Evolutionary conservation across 805 yeast genomes (phyloP).

Genomic region (Candida berthetii): DNA sequence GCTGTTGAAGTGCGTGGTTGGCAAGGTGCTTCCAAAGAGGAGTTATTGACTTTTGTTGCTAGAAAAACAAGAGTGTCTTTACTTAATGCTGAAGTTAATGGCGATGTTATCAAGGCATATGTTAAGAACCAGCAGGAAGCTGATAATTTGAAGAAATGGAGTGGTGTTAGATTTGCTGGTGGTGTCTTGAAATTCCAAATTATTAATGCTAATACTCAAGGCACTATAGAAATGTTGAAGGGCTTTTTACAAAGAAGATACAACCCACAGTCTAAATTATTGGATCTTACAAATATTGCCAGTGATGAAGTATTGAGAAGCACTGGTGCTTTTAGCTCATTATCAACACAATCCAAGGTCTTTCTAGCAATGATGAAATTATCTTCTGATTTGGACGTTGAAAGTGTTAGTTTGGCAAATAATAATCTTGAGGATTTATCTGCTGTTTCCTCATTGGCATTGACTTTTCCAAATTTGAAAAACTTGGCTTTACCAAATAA

Average conservation of each 20-base stretch:
- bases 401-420: slow-evolving; percentile 63
- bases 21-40: slow-evolving; percentile 72
- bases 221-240: slow-evolving; percentile 58
- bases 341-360: slow-evolving; percentile 67
- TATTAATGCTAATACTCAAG: slow-evolving; percentile 21
- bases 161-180: slow-evolving; percentile 83
- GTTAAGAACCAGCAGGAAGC: slow-evolving; percentile 55
- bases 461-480: slow-evolving; percentile 65
- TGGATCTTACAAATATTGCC: slow-evolving; percentile 62
- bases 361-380: slow-evolving; percentile 86
- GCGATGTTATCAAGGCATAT: slow-evolving; percentile 52
- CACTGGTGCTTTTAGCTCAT: slow-evolving; percentile 59
- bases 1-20: slow-evolving; percentile 69
- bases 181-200: slow-evolving; percentile 50
- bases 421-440: slow-evolving; percentile 61
- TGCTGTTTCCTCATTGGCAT: slow-evolving; percentile 57
- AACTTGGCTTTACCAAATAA: slow-evolving; percentile 82
- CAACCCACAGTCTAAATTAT: slow-evolving; percentile 53
- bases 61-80: slow-evolving; percentile 59
- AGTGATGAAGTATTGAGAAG: slow-evolving; percentile 54
- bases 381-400: slow-evolving; percentile 49
- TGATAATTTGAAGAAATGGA: slow-evolving; percentile 48
- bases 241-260: slow-evolving; percentile 62
- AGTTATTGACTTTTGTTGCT: slow-evolving; percentile 60
- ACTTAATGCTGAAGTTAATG: slow-evolving; percentile 45